A percentile compares a stretch with the other conserved stretches of the same genome.
phyloP scores from a whole-genome alignment of 306 rosid species.

The Hippophae rhamnoides region DNA sequence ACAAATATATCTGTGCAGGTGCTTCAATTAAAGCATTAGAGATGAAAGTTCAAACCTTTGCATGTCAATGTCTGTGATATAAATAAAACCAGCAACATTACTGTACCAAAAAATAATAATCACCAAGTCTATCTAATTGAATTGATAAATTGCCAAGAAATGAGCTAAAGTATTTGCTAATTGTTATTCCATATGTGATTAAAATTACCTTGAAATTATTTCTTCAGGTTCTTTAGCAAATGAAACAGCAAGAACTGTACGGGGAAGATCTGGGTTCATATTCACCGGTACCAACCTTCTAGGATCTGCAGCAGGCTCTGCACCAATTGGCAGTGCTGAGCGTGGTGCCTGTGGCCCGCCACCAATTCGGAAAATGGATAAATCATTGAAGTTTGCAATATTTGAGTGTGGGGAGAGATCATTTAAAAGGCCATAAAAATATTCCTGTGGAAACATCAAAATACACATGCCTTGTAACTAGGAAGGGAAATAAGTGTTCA shows the following conservation, averaged over 20 bases:
- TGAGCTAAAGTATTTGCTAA: not conserved
- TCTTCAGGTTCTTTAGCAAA: conserved; percentile 87
- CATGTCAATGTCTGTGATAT: conserved; percentile 66
- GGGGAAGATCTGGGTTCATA: conserved; percentile 73
- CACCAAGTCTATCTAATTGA: not conserved
- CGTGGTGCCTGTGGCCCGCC: conserved; percentile 99
- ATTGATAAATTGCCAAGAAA: not conserved
- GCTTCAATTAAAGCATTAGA: conserved; percentile 5
- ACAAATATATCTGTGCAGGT: conserved; percentile 1
- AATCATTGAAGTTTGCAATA: conserved; percentile 65
- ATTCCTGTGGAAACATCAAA: conserved; percentile 53
- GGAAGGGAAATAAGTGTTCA: not conserved
- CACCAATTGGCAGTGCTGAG: conserved; percentile 95
- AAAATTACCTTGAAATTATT: conserved; percentile 72
- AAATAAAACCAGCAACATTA: conserved; percentile 85
- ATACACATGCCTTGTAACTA: conserved; percentile 9
- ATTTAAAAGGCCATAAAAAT: conserved; percentile 80
- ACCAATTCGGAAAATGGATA: conserved; percentile 73
- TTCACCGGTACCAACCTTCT: conserved; percentile 74
- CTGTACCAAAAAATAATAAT: conserved; percentile 30
- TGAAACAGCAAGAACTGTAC: conserved; percentile 74
- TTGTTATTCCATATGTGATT: conserved; percentile 1
- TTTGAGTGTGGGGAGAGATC: conserved; percentile 93
- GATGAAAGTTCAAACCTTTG: conserved; percentile 53
- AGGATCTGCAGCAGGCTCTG: conserved; percentile 94